phyloP scores from a whole-genome alignment of 129 eudicot species.

The Saposhnikovia divaricata region DNA sequence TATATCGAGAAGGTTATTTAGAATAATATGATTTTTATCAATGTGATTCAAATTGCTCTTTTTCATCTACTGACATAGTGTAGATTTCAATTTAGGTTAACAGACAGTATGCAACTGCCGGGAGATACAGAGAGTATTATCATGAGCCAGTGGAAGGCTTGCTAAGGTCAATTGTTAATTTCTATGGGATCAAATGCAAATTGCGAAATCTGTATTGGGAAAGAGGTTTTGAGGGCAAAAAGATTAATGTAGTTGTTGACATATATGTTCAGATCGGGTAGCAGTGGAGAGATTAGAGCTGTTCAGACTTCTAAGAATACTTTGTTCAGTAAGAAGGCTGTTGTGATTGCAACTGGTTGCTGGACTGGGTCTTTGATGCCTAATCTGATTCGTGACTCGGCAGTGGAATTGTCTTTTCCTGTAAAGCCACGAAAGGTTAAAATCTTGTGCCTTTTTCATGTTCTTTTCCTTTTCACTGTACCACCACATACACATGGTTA shows the following conservation, averaged over 20 bases:
- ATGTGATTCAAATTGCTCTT: not conserved
- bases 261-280: slow-evolving; percentile 43
- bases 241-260: not conserved
- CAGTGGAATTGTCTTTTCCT: slow-evolving; percentile 46
- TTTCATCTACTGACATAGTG: not conserved
- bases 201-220: not conserved
- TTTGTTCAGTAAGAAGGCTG: slow-evolving; percentile 57
- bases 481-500: not conserved
- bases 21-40: not conserved
- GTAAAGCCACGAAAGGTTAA: slow-evolving; percentile 92
- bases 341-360: slow-evolving; percentile 81
- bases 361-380: slow-evolving; percentile 88
- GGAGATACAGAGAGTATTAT: slow-evolving; percentile 82
- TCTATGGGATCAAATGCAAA: not conserved
- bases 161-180: slow-evolving; percentile 38
- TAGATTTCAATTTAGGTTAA: slow-evolving; percentile 45
- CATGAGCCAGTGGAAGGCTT: slow-evolving; percentile 68
- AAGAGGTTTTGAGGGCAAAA: slow-evolving; percentile 1
- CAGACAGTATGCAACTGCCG: slow-evolving; percentile 52
- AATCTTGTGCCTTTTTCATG: not conserved
- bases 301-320: slow-evolving; percentile 66
- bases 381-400: slow-evolving; percentile 32
- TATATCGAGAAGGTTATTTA: slow-evolving; percentile 59
- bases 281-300: slow-evolving; percentile 61
- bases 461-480: not conserved